phyloP scores from a whole-genome alignment of 306 rosid species.

The Cercis canadensis region DNA sequence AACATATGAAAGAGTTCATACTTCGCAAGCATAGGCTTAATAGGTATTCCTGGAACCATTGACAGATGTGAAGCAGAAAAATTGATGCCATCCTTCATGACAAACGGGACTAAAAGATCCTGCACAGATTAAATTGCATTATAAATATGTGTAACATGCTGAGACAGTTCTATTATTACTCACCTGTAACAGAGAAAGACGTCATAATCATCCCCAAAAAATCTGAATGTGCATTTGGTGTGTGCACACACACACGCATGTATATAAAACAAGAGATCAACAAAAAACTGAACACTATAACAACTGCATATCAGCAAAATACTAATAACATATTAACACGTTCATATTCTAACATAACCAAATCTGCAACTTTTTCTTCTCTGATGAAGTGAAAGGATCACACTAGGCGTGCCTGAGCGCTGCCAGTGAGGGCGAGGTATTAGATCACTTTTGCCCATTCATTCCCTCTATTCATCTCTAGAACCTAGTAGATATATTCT shows the following conservation, averaged over 20 bases:
- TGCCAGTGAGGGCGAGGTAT: too few relatives aligned
- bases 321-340: neutral
- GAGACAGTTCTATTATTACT: slow-evolving; percentile 27
- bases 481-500: too few relatives aligned
- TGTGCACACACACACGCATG: too few relatives aligned
- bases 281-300: slow-evolving; percentile 6
- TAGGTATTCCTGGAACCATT: slow-evolving; percentile 93
- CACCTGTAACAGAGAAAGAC: slow-evolving; percentile 1
- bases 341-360: neutral
- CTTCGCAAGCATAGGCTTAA: slow-evolving; percentile 99
- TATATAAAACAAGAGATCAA: slow-evolving; percentile 1
- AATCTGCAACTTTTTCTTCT: too few relatives aligned
- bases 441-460: too few relatives aligned
- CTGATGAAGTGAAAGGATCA: too few relatives aligned
- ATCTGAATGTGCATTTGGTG: too few relatives aligned
- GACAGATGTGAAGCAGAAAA: slow-evolving; percentile 81
- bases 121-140: slow-evolving; percentile 49
- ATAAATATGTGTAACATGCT: slow-evolving; percentile 28
- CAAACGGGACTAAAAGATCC: slow-evolving; percentile 84
- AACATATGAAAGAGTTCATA: slow-evolving; percentile 42
- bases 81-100: slow-evolving; percentile 73
- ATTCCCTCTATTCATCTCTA: too few relatives aligned
- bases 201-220: slow-evolving; percentile 5
- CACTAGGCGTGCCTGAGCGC: too few relatives aligned
- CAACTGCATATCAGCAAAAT: neutral